phyloP scores from a whole-genome alignment of 306 rosid genomes.

The Astragalus membranaceus region DNA sequence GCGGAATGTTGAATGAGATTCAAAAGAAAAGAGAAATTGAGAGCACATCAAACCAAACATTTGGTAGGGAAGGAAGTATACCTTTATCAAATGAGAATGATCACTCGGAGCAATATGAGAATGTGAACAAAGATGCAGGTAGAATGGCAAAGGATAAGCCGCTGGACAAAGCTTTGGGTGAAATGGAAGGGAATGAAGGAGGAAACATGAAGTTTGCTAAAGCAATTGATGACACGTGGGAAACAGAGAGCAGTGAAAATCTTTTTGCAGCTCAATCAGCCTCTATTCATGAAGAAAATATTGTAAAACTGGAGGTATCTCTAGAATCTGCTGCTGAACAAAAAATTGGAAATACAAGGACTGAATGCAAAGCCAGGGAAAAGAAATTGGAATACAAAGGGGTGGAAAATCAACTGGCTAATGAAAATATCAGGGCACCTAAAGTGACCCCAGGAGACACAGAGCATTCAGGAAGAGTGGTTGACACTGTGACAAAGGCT shows the following conservation, averaged over 20 bases:
- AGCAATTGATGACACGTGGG: constrained; percentile 21
- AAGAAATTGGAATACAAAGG: constrained; percentile 22
- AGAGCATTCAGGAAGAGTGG: constrained; percentile 26
- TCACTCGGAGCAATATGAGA: constrained; percentile 15
- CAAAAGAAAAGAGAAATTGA: constrained; percentile 22
- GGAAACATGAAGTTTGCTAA: constrained; percentile 8
- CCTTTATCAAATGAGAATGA: constrained; percentile 19
- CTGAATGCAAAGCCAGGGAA: constrained; percentile 14
- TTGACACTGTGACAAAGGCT: constrained; percentile 25
- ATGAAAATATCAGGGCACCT: constrained; percentile 11
- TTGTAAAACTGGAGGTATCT: constrained; percentile 20
- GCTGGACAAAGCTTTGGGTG: constrained; percentile 18
- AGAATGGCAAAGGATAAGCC: constrained; percentile 6
- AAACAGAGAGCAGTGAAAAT: constrained; percentile 22
- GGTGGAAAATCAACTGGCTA: constrained; percentile 21
- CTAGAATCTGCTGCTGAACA: constrained; percentile 24
- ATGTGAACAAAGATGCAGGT: constrained; percentile 15
- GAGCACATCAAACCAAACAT: constrained; percentile 18
- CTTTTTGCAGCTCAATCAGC: constrained; percentile 18
- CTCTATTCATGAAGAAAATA: constrained; percentile 22
- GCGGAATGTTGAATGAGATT: constrained; percentile 8
- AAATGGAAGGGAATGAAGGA: constrained; percentile 6
- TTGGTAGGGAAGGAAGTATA: constrained; percentile 25
- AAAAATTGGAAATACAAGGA: constrained; percentile 21
- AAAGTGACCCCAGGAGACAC: constrained; percentile 13